Evolutionary conservation across 2,329 filamentous ascomycete species (phyloP), one percentile per base, ranked within the genome.

Genomic region (Colletotrichum sp.): DNA sequence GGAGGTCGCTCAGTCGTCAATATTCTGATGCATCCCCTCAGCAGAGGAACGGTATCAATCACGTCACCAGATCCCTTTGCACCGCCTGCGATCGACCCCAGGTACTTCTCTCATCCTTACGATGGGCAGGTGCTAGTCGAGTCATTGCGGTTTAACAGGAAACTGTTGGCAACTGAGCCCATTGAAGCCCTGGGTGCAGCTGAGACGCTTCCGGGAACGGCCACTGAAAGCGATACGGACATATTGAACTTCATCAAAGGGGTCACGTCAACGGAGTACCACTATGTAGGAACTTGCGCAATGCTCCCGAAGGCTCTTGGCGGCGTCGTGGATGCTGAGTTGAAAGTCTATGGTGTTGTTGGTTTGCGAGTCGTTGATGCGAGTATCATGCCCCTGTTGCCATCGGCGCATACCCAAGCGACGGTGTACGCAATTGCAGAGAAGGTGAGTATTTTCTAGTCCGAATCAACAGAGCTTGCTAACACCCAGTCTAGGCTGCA

Each of bases 11-110:
- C 75, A 78, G 21, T 77, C 80, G 36, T 80, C 5, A 81, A 86
- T 24, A 83, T 83, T 64, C 78, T 84, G 39, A 80, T 84, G 72
- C 84, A 86, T 72, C 85, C 86, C 2, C 80, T 87, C 28, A 85
- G 82, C 69, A 82, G 86, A 18, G 86, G 86, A 28, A 83, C 83
- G 12, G 82, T 87, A 65, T 81, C 80, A 28, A 83, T 87, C 49
- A 82, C 84, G 78, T 78, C 81, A 0, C 78, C 78, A 0, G 80
- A 87, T 77, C 84, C 84, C 7, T 79, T 81, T 8, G 79, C 74
- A 6, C 79, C 79, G 3, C 77, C 77, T 0, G n/a, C 13, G 1
- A 68, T 77, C 8, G 59, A 78, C 7, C 77, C 77, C 5, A 71
- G 70, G 5, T 78, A 71, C 49, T 44, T 74, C 1, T 74, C 77